phyloP scores from a whole-genome alignment of 441 rosid species.

The Geranium incanum region DNA sequence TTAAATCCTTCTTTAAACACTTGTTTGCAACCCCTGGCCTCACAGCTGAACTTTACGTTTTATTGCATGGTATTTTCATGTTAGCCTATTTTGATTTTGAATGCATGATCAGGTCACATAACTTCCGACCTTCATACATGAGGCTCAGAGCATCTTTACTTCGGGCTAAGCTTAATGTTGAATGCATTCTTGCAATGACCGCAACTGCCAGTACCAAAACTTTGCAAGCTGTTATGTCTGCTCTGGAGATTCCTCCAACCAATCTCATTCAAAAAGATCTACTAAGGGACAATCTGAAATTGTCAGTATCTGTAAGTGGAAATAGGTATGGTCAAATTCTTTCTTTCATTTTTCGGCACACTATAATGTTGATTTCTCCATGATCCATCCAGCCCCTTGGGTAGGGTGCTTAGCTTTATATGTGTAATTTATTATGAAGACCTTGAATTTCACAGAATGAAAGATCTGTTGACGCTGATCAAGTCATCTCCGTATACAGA shows the following conservation, averaged over 20 bases:
- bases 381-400: not conserved
- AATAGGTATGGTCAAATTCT: slow-evolving; percentile 48
- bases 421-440: slow-evolving; percentile 17
- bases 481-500: slow-evolving; percentile 58
- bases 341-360: not conserved
- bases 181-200: slow-evolving; percentile 90
- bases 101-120: slow-evolving; percentile 65
- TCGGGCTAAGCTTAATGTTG: slow-evolving; percentile 45
- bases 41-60: slow-evolving; percentile 13
- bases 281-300: slow-evolving; percentile 61
- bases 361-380: not conserved
- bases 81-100: slow-evolving; percentile 15
- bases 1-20: not conserved
- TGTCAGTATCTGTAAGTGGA: slow-evolving; percentile 67
- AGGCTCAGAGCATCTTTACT: slow-evolving; percentile 84
- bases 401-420: slow-evolving; percentile 2
- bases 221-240: slow-evolving; percentile 74
- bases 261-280: slow-evolving; percentile 66
- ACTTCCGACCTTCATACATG: slow-evolving; percentile 93
- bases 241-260: slow-evolving; percentile 69
- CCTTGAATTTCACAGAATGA: slow-evolving; percentile 46
- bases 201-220: slow-evolving; percentile 81
- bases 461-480: slow-evolving; percentile 62
- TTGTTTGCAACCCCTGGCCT: slow-evolving; percentile 5
- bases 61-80: slow-evolving; percentile 7